Percentiles rank a stretch among this genome's conserved stretches.
Conservation (phyloP, 441 rosid genomes). For the Syzygium malaccense region DNA sequence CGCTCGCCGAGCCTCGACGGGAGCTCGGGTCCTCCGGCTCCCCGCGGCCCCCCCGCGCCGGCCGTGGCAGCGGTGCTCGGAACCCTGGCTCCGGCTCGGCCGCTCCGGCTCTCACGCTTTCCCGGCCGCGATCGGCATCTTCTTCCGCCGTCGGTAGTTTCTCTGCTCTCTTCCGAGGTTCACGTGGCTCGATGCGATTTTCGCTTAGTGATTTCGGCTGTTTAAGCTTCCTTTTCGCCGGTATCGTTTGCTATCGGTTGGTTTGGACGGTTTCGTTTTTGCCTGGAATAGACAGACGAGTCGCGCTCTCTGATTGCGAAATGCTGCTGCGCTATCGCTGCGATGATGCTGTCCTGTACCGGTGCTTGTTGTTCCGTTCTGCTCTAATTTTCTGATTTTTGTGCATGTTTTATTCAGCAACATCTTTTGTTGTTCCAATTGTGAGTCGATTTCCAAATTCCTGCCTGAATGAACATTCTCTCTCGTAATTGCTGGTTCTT, state of each 20-base stretch:
- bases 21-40: not conserved
- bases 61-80: not conserved
- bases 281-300: not conserved
- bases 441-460: not conserved
- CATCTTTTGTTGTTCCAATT: not conserved
- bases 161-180: not conserved
- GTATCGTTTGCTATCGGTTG: not conserved
- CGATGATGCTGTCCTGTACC: not conserved
- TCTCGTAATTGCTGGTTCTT: not conserved
- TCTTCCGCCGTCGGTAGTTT: not conserved
- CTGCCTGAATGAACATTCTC: not conserved
- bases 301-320: not conserved
- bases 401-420: not conserved
- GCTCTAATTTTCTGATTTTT: not conserved
- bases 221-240: not conserved
- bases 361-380: not conserved
- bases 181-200: not conserved
- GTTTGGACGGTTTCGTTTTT: not conserved
- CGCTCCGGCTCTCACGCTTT: not conserved
- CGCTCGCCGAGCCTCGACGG: not conserved
- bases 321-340: not conserved
- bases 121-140: not conserved
- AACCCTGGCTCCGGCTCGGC: not conserved
- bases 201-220: not conserved
- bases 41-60: not conserved